A percentile compares a stretch with the other conserved stretches of the same genome.
phyloP scores from a whole-genome alignment of 441 rosid genomes.

The Arabidopsis hybrid region DNA sequence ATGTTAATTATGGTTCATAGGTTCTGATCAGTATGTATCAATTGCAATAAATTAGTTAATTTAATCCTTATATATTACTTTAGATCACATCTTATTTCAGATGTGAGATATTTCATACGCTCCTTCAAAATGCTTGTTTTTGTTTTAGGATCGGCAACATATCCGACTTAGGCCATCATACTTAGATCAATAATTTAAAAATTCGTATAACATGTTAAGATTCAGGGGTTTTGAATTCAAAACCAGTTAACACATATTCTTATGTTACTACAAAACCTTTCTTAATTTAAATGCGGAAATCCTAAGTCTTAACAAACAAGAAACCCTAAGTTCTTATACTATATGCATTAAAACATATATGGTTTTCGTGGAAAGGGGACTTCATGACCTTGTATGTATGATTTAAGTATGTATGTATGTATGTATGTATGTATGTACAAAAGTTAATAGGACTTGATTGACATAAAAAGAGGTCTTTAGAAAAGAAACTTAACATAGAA shows the following conservation, averaged over 20 bases:
- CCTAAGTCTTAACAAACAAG: not conserved
- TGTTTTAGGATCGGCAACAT: not conserved
- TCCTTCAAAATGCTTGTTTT: not conserved
- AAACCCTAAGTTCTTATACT: not conserved
- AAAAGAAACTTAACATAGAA: not conserved
- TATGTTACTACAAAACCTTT: not conserved
- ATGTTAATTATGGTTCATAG: too few species aligned
- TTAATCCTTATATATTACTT: too few species aligned
- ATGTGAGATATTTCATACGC: not conserved
- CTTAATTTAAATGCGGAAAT: not conserved
- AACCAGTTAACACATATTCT: not conserved
- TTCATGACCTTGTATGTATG: not conserved
- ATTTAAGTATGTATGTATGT: constrained; percentile 3
- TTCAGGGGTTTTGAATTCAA: not conserved
- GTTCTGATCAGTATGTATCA: too few species aligned
- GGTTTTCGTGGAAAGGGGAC: not conserved
- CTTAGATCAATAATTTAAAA: not conserved
- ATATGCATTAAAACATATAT: not conserved
- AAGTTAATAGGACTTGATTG: constrained; percentile 23
- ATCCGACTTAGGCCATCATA: not conserved
- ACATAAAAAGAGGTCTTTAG: not conserved
- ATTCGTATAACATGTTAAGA: not conserved
- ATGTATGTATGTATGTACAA: not conserved
- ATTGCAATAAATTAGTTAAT: too few species aligned
- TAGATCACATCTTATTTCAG: too few species aligned